These are phyloP conservation scores for Lecanoromycetidae sp. DNA, from an alignment of 2,329 filamentous ascomycete genomes.

Conservation along the genomic window DNA sequence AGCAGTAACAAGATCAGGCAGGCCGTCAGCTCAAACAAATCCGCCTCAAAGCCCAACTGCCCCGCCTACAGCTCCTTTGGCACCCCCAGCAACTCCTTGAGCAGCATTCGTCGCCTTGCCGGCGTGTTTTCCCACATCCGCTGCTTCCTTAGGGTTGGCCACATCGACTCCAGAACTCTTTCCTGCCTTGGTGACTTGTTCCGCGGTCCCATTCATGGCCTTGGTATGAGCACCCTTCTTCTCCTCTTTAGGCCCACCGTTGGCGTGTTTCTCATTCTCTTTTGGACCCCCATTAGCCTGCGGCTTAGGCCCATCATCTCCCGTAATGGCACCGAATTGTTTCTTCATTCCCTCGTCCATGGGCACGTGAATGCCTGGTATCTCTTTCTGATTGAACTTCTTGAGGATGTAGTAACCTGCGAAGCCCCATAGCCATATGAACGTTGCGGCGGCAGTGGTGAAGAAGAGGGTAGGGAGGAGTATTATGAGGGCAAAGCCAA, in stretches of 20 bases:
- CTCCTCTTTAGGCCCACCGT: conserved; percentile 1
- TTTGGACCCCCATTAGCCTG: conserved; percentile 4
- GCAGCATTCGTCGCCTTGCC: conserved; percentile 11
- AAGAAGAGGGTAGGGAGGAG: conserved; percentile 58
- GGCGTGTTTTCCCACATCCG: conserved; percentile 13
- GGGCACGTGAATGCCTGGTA: conserved; percentile 17
- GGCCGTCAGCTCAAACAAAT: too few relatives aligned
- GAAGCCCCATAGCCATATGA: conserved; percentile 57
- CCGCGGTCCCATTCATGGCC: conserved; percentile 9
- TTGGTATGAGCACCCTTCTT: not conserved
- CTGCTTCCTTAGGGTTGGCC: conserved; percentile 11
- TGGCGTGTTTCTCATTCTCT: not conserved
- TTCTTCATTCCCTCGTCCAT: conserved; percentile 6
- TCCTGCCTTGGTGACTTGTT: conserved; percentile 9
- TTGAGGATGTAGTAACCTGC: conserved; percentile 37
- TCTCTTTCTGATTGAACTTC: conserved; percentile 19
- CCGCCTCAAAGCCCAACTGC: not conserved
- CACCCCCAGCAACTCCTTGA: not conserved
- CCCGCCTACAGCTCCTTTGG: conserved; percentile 1
- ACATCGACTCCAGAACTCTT: conserved; percentile 14
- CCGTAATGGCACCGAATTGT: not conserved
- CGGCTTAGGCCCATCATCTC: conserved; percentile 1
- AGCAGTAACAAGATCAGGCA: too few relatives aligned
- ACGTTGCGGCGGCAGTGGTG: conserved; percentile 48
- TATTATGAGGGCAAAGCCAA: conserved; percentile 53